These are phyloP conservation scores for Starmerella lactis-condensi DNA, from an alignment of 805 yeast species.

Conservation along the genomic window DNA sequence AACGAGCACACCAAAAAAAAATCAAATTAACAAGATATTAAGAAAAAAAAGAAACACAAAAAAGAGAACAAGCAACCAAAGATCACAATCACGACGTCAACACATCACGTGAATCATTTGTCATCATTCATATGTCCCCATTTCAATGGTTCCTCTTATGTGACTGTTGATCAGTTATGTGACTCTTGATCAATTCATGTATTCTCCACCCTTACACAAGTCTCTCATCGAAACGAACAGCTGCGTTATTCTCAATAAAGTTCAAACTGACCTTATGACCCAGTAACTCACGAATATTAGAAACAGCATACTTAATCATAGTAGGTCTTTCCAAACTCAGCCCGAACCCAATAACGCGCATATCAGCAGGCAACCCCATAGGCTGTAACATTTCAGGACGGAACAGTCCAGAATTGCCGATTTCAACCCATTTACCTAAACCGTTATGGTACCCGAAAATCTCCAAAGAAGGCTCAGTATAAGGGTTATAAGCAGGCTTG, in stretches of 20 bases:
- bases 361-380: slow-evolving; percentile 89
- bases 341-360: slow-evolving; percentile 96
- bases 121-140: too few species aligned
- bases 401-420: slow-evolving; percentile 98
- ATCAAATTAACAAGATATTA: too few species aligned
- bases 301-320: slow-evolving; percentile 92
- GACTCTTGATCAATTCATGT: too few species aligned
- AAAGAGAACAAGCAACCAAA: too few species aligned
- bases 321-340: slow-evolving; percentile 95
- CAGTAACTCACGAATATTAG: slow-evolving; percentile 85
- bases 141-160: too few species aligned
- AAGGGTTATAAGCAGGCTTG: slow-evolving; percentile 98
- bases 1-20: too few species aligned
- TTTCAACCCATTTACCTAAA: slow-evolving; percentile 92
- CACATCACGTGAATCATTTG: too few species aligned
- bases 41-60: too few species aligned
- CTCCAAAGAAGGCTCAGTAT: slow-evolving; percentile 97
- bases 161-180: too few species aligned
- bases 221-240: slow-evolving; percentile 86
- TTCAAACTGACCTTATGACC: slow-evolving; percentile 94
- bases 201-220: slow-evolving; percentile 27
- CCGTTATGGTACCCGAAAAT: slow-evolving; percentile 94
- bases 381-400: slow-evolving; percentile 98
- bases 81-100: too few species aligned
- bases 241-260: slow-evolving; percentile 89